A percentile compares a stretch with the other conserved stretches of the same genome.
These are phyloP conservation scores for Quambalaria eucalypti DNA, from an alignment of 1,284 basidiomycete genomes.

Conservation along the genomic window DNA sequence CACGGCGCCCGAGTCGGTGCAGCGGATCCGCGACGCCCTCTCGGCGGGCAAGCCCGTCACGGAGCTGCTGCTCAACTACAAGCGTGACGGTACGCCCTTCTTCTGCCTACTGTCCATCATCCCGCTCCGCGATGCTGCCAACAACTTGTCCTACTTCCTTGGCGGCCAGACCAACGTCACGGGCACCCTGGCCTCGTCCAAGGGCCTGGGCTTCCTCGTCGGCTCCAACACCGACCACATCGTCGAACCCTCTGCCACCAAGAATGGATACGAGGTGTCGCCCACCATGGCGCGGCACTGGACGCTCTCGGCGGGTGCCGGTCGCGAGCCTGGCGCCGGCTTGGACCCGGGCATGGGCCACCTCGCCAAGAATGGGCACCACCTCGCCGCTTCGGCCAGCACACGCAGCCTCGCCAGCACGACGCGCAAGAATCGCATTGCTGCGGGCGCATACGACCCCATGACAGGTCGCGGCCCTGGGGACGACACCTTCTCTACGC, in stretches of 20 bases:
- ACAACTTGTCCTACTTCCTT: constrained; percentile 26
- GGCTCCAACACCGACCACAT: not conserved
- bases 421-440: not conserved
- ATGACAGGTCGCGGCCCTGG: not conserved
- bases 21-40: constrained; percentile 18
- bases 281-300: constrained; percentile 6
- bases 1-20: constrained; percentile 15
- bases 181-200: constrained; percentile 6
- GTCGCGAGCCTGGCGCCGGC: no score
- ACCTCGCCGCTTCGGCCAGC: not conserved
- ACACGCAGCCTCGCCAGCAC: not conserved
- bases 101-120: constrained; percentile 33
- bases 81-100: constrained; percentile 23
- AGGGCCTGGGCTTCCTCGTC: constrained; percentile 11
- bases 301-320: no score
- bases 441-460: not conserved
- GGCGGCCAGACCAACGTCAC: constrained; percentile 17
- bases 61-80: constrained; percentile 40
- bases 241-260: no score
- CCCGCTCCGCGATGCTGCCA: constrained; percentile 22
- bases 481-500: not conserved
- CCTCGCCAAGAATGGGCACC: not conserved
- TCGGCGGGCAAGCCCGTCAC: constrained; percentile 12
- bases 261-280: constrained; percentile 9
- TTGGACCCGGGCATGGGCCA: no score